These are phyloP conservation scores for Diaporthe citri DNA, from an alignment of 2,329 filamentous ascomycete genomes.

Conservation along the genomic window DNA sequence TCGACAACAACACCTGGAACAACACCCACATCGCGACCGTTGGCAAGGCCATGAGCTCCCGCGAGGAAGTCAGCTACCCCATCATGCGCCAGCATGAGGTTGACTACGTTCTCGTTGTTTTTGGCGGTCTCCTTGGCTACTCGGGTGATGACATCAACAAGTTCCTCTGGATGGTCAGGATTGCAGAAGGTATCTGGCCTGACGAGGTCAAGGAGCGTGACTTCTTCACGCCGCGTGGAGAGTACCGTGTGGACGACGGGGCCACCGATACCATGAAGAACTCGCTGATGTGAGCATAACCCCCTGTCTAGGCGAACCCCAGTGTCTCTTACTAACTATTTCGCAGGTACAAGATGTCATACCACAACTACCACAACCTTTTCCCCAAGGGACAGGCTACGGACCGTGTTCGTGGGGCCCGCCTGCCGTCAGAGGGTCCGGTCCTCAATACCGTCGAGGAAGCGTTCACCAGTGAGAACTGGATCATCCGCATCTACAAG, in stretches of 20 bases:
- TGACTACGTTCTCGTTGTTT: conserved; percentile 98
- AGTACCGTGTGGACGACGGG: conserved; percentile 93
- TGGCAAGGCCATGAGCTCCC: conserved; percentile 97
- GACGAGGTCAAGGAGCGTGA: conserved; percentile 97
- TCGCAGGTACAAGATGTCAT: conserved; percentile 98
- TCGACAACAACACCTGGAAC: conserved; percentile 99
- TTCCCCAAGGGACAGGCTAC: conserved; percentile 92
- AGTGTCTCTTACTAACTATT: conserved; percentile 45
- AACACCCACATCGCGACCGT: conserved; percentile 99
- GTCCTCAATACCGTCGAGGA: conserved; percentile 92
- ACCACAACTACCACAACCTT: conserved; percentile 94
- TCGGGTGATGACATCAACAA: conserved; percentile 99
- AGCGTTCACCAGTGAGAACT: conserved; percentile 99
- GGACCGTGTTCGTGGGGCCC: conserved; percentile 87
- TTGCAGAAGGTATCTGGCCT: conserved; percentile 99
- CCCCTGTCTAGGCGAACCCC: neutral
- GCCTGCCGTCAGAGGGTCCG: conserved; percentile 86
- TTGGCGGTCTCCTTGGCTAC: conserved; percentile 95
- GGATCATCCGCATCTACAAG: conserved; percentile 99
- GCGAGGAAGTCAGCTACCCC: conserved; percentile 97
- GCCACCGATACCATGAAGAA: conserved; percentile 98
- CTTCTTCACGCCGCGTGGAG: conserved; percentile 93
- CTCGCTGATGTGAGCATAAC: conserved; percentile 87
- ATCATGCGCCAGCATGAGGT: conserved; percentile 99
- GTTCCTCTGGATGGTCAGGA: conserved; percentile 99